Conservation (phyloP, 2,329 filamentous ascomycete genomes). For the Colletotrichum euphorbiae region DNA sequence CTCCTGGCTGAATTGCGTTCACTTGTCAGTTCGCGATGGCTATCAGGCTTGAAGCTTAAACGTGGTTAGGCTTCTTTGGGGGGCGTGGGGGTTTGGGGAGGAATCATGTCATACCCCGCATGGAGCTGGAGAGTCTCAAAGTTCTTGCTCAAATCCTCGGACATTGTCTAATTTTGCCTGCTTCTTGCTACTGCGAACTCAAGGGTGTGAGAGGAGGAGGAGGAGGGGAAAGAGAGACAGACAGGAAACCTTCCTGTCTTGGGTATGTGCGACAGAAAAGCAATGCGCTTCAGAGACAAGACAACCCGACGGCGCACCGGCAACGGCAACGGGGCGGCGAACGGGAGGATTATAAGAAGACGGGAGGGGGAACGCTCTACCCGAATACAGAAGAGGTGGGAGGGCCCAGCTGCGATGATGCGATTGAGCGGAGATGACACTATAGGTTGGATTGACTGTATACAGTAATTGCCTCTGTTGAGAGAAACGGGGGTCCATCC, state of each 20-base stretch:
- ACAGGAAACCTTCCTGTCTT: slow-evolving; percentile 7
- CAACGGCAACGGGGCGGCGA: slow-evolving; percentile 35
- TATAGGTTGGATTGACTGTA: slow-evolving; percentile 1
- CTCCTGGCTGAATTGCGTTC: slow-evolving; percentile 69
- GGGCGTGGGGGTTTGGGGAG: neutral
- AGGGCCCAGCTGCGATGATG: slow-evolving; percentile 34
- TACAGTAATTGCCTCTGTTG: slow-evolving; percentile 15
- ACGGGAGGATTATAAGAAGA: neutral
- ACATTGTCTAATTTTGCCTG: slow-evolving; percentile 48
- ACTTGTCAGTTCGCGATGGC: slow-evolving; percentile 28
- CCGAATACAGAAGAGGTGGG: slow-evolving; percentile 10
- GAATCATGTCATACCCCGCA: slow-evolving; percentile 81
- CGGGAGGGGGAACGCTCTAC: neutral
- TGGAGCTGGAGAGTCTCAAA: slow-evolving; percentile 91
- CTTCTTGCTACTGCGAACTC: neutral
- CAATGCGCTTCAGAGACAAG: slow-evolving; percentile 16
- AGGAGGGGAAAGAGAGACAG: slow-evolving; percentile 2
- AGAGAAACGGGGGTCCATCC: neutral
- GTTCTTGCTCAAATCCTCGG: slow-evolving; percentile 64
- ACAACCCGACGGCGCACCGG: slow-evolving; percentile 14
- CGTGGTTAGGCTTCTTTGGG: neutral
- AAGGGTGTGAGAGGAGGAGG: neutral
- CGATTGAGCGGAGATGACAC: slow-evolving; percentile 38
- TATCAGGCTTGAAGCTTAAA: neutral
- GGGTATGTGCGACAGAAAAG: slow-evolving; percentile 15